Conservation (phyloP, 2,329 filamentous ascomycete species). For the Alternaria ventricosa region DNA sequence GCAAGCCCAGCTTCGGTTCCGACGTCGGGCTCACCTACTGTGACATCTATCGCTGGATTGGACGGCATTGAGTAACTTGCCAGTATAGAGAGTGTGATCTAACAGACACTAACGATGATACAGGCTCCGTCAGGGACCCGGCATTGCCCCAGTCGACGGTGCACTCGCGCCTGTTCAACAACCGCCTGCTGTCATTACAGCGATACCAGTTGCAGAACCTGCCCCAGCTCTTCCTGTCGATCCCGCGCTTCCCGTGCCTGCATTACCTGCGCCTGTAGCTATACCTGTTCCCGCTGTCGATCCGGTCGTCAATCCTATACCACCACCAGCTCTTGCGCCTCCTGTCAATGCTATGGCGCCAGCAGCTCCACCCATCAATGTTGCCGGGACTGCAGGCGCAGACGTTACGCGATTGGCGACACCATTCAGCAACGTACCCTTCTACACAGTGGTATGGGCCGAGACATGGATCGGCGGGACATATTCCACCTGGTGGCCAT, state of each 20-base stretch:
- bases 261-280: neutral
- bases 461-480: conserved; percentile 38
- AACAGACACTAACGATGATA: neutral
- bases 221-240: neutral
- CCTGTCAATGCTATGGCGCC: neutral
- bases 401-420: neutral
- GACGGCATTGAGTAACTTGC: neutral
- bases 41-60: neutral
- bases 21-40: neutral
- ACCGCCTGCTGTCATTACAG: neutral
- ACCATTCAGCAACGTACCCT: conserved; percentile 19
- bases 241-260: neutral
- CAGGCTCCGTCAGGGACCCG: conserved; percentile 24
- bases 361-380: neutral
- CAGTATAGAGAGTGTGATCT: neutral
- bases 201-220: neutral
- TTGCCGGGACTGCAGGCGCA: neutral
- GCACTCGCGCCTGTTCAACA: conserved; percentile 3
- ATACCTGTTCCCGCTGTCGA: neutral
- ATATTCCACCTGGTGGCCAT: conserved; percentile 41
- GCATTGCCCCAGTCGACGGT: neutral
- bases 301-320: conserved; percentile 4
- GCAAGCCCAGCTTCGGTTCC: conserved; percentile 11
- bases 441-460: conserved; percentile 42
- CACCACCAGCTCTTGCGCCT: conserved; percentile 3